Evolutionary conservation across 768 basidiomycete genomes (phyloP).

Genomic region (Russula brevipes): DNA sequence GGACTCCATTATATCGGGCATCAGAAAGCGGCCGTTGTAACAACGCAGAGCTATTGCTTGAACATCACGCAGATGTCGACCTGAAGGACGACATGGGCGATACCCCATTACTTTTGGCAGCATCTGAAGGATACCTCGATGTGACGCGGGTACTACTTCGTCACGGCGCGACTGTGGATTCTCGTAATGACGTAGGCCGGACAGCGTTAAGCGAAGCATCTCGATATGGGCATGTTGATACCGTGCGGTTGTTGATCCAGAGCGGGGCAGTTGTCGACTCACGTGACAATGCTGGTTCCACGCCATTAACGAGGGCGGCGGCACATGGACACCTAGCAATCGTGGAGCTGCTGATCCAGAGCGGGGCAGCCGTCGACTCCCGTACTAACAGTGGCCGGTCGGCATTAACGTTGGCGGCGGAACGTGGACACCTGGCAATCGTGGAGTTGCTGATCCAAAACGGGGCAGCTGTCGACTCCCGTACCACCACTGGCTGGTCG

Average conservation of each 20-base stretch:
- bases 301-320: not conserved
- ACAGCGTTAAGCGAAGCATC: not conserved
- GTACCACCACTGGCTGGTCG: not conserved
- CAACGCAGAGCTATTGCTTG: not conserved
- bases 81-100: fast-evolving
- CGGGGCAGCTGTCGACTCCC: not conserved
- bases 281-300: not conserved
- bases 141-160: not conserved
- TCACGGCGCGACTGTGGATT: not conserved
- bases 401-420: not conserved
- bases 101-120: not conserved
- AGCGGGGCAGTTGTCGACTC: not conserved
- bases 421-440: not conserved
- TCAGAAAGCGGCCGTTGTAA: not conserved
- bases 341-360: not conserved
- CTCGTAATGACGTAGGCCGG: too few species aligned
- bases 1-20: not conserved
- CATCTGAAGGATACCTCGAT: not conserved
- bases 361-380: not conserved
- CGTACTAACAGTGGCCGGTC: not conserved
- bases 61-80: not conserved
- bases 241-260: not conserved
- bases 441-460: not conserved
- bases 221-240: not conserved
- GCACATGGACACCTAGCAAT: not conserved